Base-by-base conservation (phyloP, 768 basidiomycete species). In the Lenzites betulinus region DNA sequence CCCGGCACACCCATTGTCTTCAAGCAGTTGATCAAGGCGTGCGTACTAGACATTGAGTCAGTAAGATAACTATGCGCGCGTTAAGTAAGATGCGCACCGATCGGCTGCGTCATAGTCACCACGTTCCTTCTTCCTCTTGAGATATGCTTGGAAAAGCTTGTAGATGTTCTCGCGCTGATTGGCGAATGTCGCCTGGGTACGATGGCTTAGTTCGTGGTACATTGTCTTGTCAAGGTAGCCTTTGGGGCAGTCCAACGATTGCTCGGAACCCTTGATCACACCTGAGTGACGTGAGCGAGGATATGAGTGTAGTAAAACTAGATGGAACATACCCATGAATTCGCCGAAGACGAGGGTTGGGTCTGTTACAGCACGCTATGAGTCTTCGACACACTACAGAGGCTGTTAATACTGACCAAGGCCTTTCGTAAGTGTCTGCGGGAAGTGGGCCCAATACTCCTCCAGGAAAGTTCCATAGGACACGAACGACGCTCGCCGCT, bases 221-320 rank as follows among this genome's bases (percentile, higher is more conserved):
- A 74, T 65, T 0, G 69, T 60, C 36, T 71, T 69, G 51, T 81
- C 77, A 3, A 90, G 74, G 67, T 73, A 78, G 2, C 80, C 71
- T 2, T 69, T 63, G 2, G 66, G 67, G 52, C 65, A 72, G 0
- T 56, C 51, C 11, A 84, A 60, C 0, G 87, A 73, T 46, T 73
- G 71, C 67, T 89, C 87, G 0, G 87, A 88, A 12, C 89, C 89
- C 65, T 83, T 81, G 64, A 90, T 86, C 8, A 88, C 81, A 26
- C 88, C 41, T 48, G 16, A 16, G 18, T 46, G 5, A 44, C 16
- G 26, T 36, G 26, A 49, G 15, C 26, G 30, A 22, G 12, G 43
- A 13, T 4, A 25, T 15, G 16, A 22, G 20, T 2, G 13, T 54
- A 7, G 12, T 6, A 13, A 12, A 1, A 38, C 3, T 9, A 20